Evolutionary conservation across 768 basidiomycete genomes (phyloP).

Genomic region (Mycena filopes): DNA sequence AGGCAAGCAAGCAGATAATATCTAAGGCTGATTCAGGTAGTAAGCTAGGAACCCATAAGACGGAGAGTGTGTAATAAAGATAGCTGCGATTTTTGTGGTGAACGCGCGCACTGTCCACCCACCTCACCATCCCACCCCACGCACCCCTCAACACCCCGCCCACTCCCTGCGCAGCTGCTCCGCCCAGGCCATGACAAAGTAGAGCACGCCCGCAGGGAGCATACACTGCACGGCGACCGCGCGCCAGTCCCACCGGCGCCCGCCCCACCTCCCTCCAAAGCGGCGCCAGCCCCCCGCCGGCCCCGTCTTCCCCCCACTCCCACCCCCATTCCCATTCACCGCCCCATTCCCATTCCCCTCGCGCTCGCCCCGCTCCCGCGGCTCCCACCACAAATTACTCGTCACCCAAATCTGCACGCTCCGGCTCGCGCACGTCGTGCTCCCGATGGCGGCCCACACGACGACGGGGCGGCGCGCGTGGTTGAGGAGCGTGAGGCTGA

Average conservation of each 20-base stretch:
- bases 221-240: constrained; percentile 76
- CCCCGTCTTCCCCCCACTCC: not conserved
- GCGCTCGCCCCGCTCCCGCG: constrained; percentile 33
- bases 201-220: constrained; percentile 78
- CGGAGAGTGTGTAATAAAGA: too few species aligned
- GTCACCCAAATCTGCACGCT: constrained; percentile 97
- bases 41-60: too few species aligned
- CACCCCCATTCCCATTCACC: constrained; percentile 26
- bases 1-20: too few species aligned
- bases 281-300: constrained; percentile 49
- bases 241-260: constrained; percentile 84
- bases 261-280: constrained; percentile 63
- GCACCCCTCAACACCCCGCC: constrained; percentile 35
- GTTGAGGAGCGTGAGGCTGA: constrained; percentile 82
- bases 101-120: too few species aligned
- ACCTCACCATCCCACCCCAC: too few species aligned
- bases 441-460: constrained; percentile 91
- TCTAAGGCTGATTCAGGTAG: too few species aligned
- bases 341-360: not conserved
- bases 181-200: constrained; percentile 86
- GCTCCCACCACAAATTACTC: constrained; percentile 79
- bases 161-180: constrained; percentile 61
- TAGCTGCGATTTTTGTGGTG: too few species aligned
- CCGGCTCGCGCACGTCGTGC: constrained; percentile 85
- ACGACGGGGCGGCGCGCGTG: constrained; percentile 78